Base-by-base conservation (phyloP, 139 green algal genomes). In the Zygnema circumcarinatum region DNA sequence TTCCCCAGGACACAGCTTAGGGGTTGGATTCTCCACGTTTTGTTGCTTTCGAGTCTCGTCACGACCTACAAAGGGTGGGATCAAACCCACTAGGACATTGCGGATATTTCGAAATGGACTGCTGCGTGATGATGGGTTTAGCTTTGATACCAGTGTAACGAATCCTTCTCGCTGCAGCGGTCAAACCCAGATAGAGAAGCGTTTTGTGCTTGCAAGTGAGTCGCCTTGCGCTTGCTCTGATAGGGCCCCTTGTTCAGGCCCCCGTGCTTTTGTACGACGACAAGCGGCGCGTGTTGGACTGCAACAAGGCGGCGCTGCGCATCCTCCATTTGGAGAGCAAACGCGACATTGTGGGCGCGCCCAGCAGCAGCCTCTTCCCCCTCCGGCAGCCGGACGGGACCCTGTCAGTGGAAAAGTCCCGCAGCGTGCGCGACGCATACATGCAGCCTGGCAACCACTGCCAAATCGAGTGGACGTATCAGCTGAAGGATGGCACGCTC, bases 361-460 rank as follows among this genome's bases (percentile, higher is more conserved):
- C 2, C 22, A 54, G 52, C 62, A 40, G 21, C 25, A 36, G 29
- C 25, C n/a, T 85, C 38, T 76, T 22, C 2, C 81, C 81, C 0
- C 0, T 56, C n/a, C 25, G 29, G 0, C 81, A 87, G 1, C 56
- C 81, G n/a, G 81, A 87, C 62, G 81, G 81, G n/a, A 69, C 36
- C 25, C 53, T 31, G 36, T 87, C 81, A 0, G 78, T 20, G 11
- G 38, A 81, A 35, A 78, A 78, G 16, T 3, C 69, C 7, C 7
- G 7, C 3, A 11, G 11, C 7, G 35, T 39, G 7, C 69, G 35
- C 7, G 11, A 78, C 3, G 16, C 69, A 39, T 7, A 3, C 7
- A 78, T 52, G 69, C 35, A 78, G 16, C 35, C 69, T 39, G 69
- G 69, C 7, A 78, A 78, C 11, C 7, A 52, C 11, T 25, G 7